Percentiles rank a stretch among this genome's conserved stretches.
Evolutionary conservation across 768 basidiomycete species (phyloP).

Genomic region (Fomitopsis serialis): DNA sequence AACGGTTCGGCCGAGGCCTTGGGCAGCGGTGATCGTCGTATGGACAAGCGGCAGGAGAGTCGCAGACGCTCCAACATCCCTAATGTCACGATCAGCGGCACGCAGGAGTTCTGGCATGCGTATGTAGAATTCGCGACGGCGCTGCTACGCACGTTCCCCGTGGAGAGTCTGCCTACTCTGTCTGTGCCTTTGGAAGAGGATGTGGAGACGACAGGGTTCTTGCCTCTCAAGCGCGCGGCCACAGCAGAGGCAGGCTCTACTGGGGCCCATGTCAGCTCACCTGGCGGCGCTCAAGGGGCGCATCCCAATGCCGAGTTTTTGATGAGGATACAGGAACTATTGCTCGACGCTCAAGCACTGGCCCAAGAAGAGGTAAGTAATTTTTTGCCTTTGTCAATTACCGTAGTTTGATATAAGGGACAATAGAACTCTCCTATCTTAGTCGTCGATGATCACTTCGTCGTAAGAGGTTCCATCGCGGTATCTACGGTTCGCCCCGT

Average conservation of each 20-base stretch:
- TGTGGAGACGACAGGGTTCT: constrained; percentile 80
- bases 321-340: constrained; percentile 86
- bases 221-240: constrained; percentile 69
- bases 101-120: constrained; percentile 62
- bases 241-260: constrained; percentile 24
- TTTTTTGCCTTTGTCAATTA: background rate
- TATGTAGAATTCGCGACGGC: constrained; percentile 63
- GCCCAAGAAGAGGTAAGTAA: constrained; percentile 51
- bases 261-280: background rate
- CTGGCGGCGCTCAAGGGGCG: constrained; percentile 26
- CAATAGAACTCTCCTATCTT: constrained; percentile 21
- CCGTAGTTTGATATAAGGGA: background rate
- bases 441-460: constrained; percentile 12
- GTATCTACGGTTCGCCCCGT: background rate
- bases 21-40: background rate
- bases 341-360: constrained; percentile 63
- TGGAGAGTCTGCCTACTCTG: constrained; percentile 50
- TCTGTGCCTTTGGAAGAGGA: constrained; percentile 81
- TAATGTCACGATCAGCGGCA: constrained; percentile 29
- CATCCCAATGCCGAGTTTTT: constrained; percentile 96
- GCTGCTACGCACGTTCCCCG: constrained; percentile 66
- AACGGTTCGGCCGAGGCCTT: constrained; percentile 4
- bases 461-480: constrained; percentile 1
- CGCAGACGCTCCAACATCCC: constrained; percentile 26
- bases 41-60: constrained; percentile 24